Conservation (phyloP, 1,139 yeast genomes). For the Debaryomyces coudertii region DNA sequence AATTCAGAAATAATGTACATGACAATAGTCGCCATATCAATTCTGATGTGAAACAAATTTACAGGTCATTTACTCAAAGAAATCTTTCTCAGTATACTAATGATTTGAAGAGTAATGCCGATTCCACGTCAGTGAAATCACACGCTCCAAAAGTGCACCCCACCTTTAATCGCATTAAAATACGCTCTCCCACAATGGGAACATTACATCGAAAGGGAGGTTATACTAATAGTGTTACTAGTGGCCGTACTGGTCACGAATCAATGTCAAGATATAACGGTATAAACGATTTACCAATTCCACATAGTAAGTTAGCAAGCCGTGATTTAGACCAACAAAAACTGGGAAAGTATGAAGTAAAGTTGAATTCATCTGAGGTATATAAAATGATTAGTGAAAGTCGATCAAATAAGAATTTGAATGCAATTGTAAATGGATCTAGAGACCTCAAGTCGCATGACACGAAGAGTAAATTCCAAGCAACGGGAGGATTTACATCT, state of each 20-base stretch:
- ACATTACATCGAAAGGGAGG: constrained; percentile 11
- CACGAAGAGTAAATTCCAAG: constrained; percentile 1
- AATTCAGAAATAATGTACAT: constrained; percentile 25
- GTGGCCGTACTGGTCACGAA: constrained; percentile 7
- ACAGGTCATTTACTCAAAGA: constrained; percentile 41
- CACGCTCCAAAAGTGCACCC: constrained; percentile 5
- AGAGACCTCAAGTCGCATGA: constrained; percentile 2
- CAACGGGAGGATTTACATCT: constrained; percentile 26
- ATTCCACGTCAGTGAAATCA: constrained; percentile 19
- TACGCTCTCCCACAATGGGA: constrained; percentile 1
- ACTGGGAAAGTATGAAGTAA: constrained; percentile 52
- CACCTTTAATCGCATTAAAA: constrained; percentile 5
- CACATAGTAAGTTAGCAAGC: constrained; percentile 3
- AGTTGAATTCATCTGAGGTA: constrained; percentile 28
- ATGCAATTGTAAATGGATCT: constrained; percentile 1
- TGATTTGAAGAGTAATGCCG: constrained; percentile 7
- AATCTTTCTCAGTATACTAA: constrained; percentile 22
- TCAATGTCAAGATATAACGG: constrained; percentile 4
- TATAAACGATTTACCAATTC: constrained; percentile 2
- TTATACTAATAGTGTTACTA: constrained; percentile 12
- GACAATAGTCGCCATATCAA: constrained; percentile 13
- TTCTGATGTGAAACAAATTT: constrained; percentile 34
- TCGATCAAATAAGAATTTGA: constrained; percentile 5
- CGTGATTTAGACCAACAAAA: constrained; percentile 46
- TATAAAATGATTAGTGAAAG: constrained; percentile 23